Evolutionary conservation across 768 basidiomycete genomes (phyloP).

Genomic region (Galerina marginata): DNA sequence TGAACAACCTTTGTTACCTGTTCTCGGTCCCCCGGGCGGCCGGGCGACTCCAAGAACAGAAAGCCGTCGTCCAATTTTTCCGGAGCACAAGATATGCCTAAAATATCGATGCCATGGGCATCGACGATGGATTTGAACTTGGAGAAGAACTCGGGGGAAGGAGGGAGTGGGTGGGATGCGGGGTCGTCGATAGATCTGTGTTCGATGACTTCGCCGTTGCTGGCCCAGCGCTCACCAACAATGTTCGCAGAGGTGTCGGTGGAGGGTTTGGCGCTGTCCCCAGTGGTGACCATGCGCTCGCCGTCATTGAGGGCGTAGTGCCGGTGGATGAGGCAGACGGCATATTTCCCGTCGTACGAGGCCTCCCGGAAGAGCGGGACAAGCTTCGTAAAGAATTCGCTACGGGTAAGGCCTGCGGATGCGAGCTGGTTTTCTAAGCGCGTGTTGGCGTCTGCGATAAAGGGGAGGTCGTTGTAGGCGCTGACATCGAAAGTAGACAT

Average conservation of each 20-base stretch:
- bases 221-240: background rate
- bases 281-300: background rate
- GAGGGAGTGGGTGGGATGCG: background rate
- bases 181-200: background rate
- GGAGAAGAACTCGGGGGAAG: background rate
- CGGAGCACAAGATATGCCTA: background rate
- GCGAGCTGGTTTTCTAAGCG: background rate
- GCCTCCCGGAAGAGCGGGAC: background rate
- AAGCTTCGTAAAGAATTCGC: background rate
- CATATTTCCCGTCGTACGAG: background rate
- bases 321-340: background rate
- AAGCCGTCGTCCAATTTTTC: background rate
- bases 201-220: background rate
- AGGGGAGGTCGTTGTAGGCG: background rate
- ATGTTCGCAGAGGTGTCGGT: background rate
- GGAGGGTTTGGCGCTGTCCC: background rate
- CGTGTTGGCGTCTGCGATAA: background rate
- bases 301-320: background rate
- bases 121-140: conserved; percentile 1
- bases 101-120: background rate
- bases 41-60: background rate
- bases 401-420: background rate
- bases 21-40: background rate
- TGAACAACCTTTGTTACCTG: background rate
- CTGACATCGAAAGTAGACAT: background rate